Evolutionary conservation across 306 rosid genomes (phyloP).

Genomic region (Acacia acuminata): DNA sequence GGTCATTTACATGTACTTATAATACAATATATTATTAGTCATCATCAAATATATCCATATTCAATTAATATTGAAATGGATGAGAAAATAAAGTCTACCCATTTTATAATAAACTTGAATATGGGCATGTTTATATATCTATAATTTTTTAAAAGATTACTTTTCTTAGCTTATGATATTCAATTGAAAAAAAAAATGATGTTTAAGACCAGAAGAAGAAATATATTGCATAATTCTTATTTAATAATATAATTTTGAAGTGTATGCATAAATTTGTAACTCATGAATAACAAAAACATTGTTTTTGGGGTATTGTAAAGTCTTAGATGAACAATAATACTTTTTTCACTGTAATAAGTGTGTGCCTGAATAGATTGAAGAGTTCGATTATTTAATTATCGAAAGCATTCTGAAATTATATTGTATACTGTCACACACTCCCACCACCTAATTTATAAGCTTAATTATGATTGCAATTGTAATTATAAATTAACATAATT

Average conservation of each 20-base stretch:
- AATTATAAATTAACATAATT: not conserved
- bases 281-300: not conserved
- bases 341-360: too few relatives aligned
- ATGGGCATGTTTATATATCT: not conserved
- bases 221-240: not conserved
- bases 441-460: not conserved
- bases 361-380: not conserved
- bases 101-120: too few relatives aligned
- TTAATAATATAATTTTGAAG: not conserved
- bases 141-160: too few relatives aligned
- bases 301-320: too few relatives aligned
- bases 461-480: not conserved
- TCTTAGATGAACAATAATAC: too few relatives aligned
- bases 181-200: too few relatives aligned
- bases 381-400: not conserved
- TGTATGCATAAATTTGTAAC: not conserved
- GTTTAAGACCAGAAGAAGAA: too few relatives aligned
- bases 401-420: not conserved
- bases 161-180: too few relatives aligned
- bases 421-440: not conserved
- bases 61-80: too few relatives aligned
- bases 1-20: too few relatives aligned
- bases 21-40: not conserved
- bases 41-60: not conserved
- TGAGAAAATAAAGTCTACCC: not conserved